Base-by-base conservation (phyloP, 2,329 filamentous ascomycete species). In the Domatiomyces globalis region DNA sequence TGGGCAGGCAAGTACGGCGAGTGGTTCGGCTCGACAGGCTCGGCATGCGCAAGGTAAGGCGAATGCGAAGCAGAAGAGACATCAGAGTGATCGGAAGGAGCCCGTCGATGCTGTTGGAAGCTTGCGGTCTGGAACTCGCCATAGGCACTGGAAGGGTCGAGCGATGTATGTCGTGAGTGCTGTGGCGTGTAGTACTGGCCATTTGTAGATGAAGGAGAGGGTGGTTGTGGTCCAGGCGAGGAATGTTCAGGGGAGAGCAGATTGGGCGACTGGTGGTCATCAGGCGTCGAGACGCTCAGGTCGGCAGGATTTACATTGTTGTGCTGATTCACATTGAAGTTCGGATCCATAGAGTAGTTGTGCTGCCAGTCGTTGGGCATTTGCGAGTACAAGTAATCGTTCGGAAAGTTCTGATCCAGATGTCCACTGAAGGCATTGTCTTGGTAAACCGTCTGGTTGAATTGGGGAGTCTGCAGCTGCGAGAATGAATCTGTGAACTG, bases 11-110 rank as follows among this genome's bases (percentile, higher is more conserved):
- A 78, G 67, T 92, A 79, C 1, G 90, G 90, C 6, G 89, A 95
- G 54, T 86, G 83, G 51, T 66, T 83, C n/a, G 73, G 69, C 18
- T 95, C 88, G 62, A 94, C 94, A 56, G 73, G 79, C 61, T 95
- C 89, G 54, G 84, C 77, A 59, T 84, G 84, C 25, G 77, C 78
- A 52, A 95, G 70, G 63, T 87, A 87, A 2, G 90, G 90, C 17
- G 90, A 95, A 20, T 83, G 85, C 19, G 85, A 82, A 15, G 83
- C 85, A 17, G 87, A 94, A 4, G 79, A 95, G 5, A 95, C 83
- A 59, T 95, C 90, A 2, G 88, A 95, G 62, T 84, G 87, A 60
- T 95, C 90, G n/a, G 89, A 95, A 1, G 87, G 85, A 39, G 80
- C 82, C 62, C 89, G 80, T 60, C 88, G 79, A 65, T 95, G 90